phyloP scores from a whole-genome alignment of 495 filamentous ascomycete species.

The Aspergillus hancockii region DNA sequence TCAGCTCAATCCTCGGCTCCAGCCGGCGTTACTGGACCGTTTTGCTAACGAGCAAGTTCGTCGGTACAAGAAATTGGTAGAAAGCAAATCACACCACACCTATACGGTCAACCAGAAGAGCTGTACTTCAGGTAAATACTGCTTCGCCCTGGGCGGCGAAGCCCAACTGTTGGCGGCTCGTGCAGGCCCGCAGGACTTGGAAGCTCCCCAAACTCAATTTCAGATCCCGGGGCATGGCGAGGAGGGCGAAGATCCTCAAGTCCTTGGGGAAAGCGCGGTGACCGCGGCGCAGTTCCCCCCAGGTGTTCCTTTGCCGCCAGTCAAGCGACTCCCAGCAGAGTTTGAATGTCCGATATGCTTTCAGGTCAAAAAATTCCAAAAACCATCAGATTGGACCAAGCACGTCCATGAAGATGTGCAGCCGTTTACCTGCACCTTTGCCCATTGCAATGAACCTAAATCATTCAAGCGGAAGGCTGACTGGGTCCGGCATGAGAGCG shows the following conservation, averaged over 20 bases:
- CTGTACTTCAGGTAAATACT: conserved; percentile 63
- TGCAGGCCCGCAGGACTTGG: conserved; percentile 45
- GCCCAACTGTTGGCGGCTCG: conserved; percentile 49
- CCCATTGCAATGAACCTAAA: conserved; percentile 80
- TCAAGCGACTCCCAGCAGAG: conserved; percentile 75
- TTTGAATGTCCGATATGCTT: conserved; percentile 95
- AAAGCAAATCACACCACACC: conserved; percentile 69
- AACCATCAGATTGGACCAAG: conserved; percentile 98
- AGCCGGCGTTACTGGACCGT: conserved; percentile 73
- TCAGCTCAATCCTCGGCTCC: conserved; percentile 68
- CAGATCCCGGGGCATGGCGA: conserved; percentile 52
- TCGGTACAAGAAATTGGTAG: conserved; percentile 78
- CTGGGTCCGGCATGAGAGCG: conserved; percentile 95
- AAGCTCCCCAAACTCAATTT: conserved; percentile 50
- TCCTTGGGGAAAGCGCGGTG: conserved; percentile 65
- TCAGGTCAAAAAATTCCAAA: conserved; percentile 84
- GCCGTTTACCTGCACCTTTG: conserved; percentile 93
- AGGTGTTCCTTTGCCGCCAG: conserved; percentile 82
- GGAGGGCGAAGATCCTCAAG: conserved; percentile 63
- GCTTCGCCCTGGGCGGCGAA: conserved; percentile 64
- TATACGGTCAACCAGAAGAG: conserved; percentile 50
- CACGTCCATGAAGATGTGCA: conserved; percentile 95
- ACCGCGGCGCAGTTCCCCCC: conserved; percentile 71
- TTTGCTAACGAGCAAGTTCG: conserved; percentile 77
- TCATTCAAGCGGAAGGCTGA: conserved; percentile 98